A percentile compares a stretch with the other conserved stretches of the same genome.
phyloP scores from a whole-genome alignment of 179 eudicot genomes.

The Beta lomatogona region DNA sequence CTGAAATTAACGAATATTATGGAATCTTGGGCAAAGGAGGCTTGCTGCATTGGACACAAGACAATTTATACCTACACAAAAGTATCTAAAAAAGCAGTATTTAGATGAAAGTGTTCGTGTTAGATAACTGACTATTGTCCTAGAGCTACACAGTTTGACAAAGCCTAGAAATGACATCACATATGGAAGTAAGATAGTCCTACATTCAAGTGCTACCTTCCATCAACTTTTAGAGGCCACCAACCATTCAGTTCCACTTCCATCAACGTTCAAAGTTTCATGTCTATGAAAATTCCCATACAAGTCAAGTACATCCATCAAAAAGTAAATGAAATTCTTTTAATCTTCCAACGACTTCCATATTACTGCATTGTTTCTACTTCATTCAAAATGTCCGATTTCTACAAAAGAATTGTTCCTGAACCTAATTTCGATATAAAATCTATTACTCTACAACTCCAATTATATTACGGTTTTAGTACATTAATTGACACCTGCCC shows the following conservation, averaged over 20 bases:
- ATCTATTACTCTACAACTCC: not conserved
- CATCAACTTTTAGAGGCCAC: no score
- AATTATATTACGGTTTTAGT: no score
- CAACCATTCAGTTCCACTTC: no score
- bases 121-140: not conserved
- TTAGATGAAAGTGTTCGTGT: not conserved
- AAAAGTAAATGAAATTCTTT: no score
- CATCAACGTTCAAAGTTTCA: not conserved
- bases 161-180: no score
- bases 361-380: not conserved
- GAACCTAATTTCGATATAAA: not conserved
- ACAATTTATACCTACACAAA: not conserved
- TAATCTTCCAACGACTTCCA: not conserved
- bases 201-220: no score
- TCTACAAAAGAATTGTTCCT: not conserved
- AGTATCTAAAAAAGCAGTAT: not conserved
- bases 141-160: not conserved
- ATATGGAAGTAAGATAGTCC: no score
- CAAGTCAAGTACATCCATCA: not conserved
- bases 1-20: not conserved
- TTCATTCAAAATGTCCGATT: not conserved
- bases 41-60: not conserved
- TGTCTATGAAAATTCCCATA: not conserved
- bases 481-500: not conserved
- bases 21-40: not conserved